Evolutionary conservation across 169 alveolate genomes (phyloP), one percentile per base, ranked within the genome.

Genomic region (Theileria luwenshuni): DNA sequence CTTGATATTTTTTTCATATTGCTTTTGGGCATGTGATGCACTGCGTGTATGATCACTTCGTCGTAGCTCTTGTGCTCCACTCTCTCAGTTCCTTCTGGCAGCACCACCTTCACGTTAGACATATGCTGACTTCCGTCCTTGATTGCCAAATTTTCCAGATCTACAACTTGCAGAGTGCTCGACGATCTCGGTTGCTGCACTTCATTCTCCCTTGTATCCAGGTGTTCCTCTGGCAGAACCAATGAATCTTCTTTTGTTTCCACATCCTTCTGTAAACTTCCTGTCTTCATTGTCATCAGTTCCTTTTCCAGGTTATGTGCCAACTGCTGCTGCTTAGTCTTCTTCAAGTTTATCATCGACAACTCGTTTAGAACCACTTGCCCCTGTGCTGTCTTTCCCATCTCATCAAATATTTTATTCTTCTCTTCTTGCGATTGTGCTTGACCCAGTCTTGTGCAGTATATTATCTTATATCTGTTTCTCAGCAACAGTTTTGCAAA

Each of bases 31-130:
- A 89, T 69, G 56, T 64, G 41, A 90, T 69, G 56, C 85, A 91
- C 67, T 72, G 86, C 83, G 93, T 94, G 33, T 70, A 93, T 75
- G 35, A 77, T 74, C 72, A 95, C 79, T 74, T 90, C 85, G 76
- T 90, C 94, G 90, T 96, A 72, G 56, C 90, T 96, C 85, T 91
- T 83, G 70, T 75, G 90, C 86, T 95, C 93, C 74, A 92, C 71
- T 68, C 96, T 91, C 59, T 90, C 92, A 21, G 98, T 84, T 15
- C 96, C 98, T 38, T 93, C 91, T 5, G 99, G 99, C n/a, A 97
- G 92, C 47, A 84, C 85, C 21, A 96, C 98, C 63, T 92, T 92
- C 51, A 93, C 72, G 75, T 94, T 95, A 15, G 97, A 84, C 94
- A 93, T 92, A 32, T 89, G 79, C 58, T 95, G 96, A n/a, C 94